Evolutionary conservation across 75 land plant genomes (phyloP).

Genomic region (Selaginella moellendorffii): DNA sequence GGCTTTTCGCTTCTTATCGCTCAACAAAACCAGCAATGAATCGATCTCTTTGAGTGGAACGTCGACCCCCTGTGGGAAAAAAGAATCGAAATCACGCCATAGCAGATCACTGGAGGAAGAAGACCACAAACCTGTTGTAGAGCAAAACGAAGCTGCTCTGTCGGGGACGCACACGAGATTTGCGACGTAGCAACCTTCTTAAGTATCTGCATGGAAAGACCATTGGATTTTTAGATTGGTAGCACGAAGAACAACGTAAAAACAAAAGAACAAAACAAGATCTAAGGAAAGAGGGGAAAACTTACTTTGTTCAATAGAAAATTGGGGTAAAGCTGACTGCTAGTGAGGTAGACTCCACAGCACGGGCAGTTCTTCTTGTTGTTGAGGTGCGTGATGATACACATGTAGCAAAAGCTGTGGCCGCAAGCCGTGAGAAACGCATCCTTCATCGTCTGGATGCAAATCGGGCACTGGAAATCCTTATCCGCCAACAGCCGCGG

Average conservation of each 20-base stretch:
- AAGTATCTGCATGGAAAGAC: slow-evolving; percentile 66
- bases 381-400: slow-evolving; percentile 78
- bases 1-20: slow-evolving; percentile 1
- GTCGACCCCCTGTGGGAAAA: neutral
- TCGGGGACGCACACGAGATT: slow-evolving; percentile 70
- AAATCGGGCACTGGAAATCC: slow-evolving; percentile 86
- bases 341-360: slow-evolving; percentile 61
- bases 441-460: slow-evolving; percentile 90
- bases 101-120: too few relatives aligned
- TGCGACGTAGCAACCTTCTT: slow-evolving; percentile 70
- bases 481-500: slow-evolving; percentile 30
- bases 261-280: too few relatives aligned
- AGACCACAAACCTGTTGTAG: slow-evolving; percentile 54
- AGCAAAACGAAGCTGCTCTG: slow-evolving; percentile 65
- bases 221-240: too few relatives aligned
- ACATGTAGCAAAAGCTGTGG: slow-evolving; percentile 95
- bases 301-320: slow-evolving; percentile 52
- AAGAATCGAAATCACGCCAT: neutral
- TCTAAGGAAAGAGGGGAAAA: neutral
- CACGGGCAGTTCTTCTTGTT: slow-evolving; percentile 93
- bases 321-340: slow-evolving; percentile 67
- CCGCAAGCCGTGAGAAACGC: slow-evolving; percentile 92
- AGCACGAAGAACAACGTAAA: too few relatives aligned
- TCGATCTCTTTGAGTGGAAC: slow-evolving; percentile 3
- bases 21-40: neutral